phyloP scores from a whole-genome alignment of 108 stramenopile genomes.

The Pelagomonas calceolata region DNA sequence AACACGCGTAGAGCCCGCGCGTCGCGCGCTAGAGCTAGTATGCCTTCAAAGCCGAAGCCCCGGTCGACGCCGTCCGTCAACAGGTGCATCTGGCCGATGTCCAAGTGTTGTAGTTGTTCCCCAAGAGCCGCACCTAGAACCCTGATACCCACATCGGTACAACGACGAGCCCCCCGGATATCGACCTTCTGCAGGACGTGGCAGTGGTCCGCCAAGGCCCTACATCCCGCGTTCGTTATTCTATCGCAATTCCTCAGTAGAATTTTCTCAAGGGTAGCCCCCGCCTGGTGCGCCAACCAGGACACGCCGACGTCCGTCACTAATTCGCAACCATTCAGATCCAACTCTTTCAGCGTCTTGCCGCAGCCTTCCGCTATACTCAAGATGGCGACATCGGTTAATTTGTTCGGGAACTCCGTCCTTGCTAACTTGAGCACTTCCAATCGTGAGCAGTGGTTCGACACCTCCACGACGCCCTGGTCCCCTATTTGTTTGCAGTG shows the following conservation, averaged over 20 bases:
- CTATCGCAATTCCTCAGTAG: constrained; percentile 37
- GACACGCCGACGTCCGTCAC: constrained; percentile 39
- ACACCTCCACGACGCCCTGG: background rate
- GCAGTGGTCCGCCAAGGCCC: background rate
- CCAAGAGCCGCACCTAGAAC: background rate
- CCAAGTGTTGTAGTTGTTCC: background rate
- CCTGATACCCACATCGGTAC: background rate
- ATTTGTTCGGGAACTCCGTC: background rate
- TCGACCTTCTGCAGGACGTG: background rate
- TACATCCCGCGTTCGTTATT: constrained; percentile 32
- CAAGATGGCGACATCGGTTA: constrained; percentile 33
- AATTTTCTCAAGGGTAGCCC: constrained; percentile 29
- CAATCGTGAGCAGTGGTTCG: background rate
- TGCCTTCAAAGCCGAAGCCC: constrained; percentile 39
- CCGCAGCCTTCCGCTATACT: constrained; percentile 33
- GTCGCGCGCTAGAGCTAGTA: constrained; percentile 35
- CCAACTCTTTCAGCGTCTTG: constrained; percentile 16
- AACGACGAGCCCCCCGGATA: background rate
- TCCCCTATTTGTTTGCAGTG: background rate
- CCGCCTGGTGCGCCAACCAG: constrained; percentile 34
- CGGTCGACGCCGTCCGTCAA: constrained; percentile 43
- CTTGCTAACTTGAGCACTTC: background rate
- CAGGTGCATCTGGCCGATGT: constrained; percentile 23
- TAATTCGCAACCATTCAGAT: constrained; percentile 38
- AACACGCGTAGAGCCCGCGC: constrained; percentile 18